These are phyloP conservation scores for Ophiostoma sp. DNA, from an alignment of 2,329 filamentous ascomycete species.

Conservation along the genomic window DNA sequence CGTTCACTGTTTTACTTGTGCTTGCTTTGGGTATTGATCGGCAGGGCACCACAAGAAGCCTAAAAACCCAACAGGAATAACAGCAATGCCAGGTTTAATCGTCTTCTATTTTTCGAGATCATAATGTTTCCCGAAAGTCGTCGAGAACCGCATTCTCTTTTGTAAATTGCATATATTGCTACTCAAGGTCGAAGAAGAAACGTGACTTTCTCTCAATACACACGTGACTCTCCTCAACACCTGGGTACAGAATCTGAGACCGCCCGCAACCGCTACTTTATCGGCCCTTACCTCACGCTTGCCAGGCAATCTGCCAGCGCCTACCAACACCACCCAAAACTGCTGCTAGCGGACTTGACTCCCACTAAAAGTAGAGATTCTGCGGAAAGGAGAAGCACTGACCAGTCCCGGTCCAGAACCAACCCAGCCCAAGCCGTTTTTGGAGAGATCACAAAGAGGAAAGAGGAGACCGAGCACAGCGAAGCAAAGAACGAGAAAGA, in stretches of 20 bases:
- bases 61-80: not conserved
- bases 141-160: too few species aligned
- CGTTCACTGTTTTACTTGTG: not conserved
- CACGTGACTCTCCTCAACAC: not conserved
- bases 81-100: not conserved
- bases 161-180: too few species aligned
- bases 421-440: not conserved
- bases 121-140: not conserved
- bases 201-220: not conserved
- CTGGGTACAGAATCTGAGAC: not conserved
- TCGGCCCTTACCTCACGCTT: not conserved
- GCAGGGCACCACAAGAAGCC: not conserved
- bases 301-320: not conserved
- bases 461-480: not conserved
- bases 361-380: not conserved
- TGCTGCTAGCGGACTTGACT: not conserved
- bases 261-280: not conserved
- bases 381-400: not conserved
- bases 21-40: not conserved
- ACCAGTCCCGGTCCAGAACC: constrained; percentile 7
- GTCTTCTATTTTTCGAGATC: not conserved
- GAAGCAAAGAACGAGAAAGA: not conserved
- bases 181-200: not conserved
- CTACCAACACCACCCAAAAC: too few species aligned
- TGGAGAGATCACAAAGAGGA: not conserved